Conservation (phyloP, 306 rosid species). For the barrel medic (Medicago truncatula) region DNA sequence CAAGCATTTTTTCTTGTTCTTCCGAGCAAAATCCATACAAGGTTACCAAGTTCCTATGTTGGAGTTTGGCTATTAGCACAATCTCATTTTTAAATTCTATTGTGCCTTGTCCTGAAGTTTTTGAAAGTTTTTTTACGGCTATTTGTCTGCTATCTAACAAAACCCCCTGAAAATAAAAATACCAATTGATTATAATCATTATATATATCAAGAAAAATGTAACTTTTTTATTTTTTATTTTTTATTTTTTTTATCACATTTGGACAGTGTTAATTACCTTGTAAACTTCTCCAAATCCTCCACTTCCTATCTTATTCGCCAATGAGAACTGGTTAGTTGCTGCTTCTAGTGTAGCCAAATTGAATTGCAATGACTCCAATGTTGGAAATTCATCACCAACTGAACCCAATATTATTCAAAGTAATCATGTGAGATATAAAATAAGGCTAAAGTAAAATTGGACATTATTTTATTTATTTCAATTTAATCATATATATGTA, state of each 20-base stretch:
- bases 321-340: not conserved
- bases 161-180: not conserved
- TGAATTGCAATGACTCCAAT: conserved; percentile 11
- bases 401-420: not conserved
- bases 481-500: not conserved
- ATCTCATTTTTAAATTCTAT: conserved; percentile 36
- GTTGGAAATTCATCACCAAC: not conserved
- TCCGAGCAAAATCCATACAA: conserved; percentile 44
- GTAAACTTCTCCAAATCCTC: conserved; percentile 17
- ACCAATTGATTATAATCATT: too few relatives aligned
- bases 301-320: not conserved
- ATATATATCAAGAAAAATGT: not conserved
- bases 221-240: too few relatives aligned
- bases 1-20: conserved; percentile 39
- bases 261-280: not conserved
- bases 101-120: conserved; percentile 36
- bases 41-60: conserved; percentile 43
- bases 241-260: not conserved
- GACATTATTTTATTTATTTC: not conserved
- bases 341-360: not conserved
- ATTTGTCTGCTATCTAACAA: not conserved
- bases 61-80: conserved; percentile 40
- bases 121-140: conserved; percentile 2
- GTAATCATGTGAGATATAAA: not conserved
- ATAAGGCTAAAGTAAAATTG: not conserved